Evolutionary conservation across 192 early-diverging fungal genomes (phyloP), one percentile per base, ranked within the genome.

Genomic region (Coemansia sp.): DNA sequence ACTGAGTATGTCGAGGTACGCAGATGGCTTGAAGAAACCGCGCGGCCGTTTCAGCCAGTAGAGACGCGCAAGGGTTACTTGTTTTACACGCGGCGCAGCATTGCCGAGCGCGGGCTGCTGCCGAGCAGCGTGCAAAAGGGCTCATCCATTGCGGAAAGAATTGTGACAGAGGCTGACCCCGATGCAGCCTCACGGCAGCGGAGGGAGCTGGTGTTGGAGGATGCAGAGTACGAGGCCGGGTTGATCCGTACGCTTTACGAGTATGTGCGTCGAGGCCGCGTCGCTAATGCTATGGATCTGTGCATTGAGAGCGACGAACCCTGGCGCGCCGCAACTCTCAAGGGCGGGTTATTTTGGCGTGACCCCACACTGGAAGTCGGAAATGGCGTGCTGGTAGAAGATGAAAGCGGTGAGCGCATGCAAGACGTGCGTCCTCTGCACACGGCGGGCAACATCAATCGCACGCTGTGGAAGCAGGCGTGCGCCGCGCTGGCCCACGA

Each of bases 281-380:
- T 82, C 11, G 68, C 69, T 9, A 65, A 80, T 14, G 90, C 90
- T 2, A 78, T 86, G 53, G 80, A 88, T 8, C 78, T 92, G 23
- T 92, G 91, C 46, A 58, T 80, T 6, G 73, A 85, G 35, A 81
- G 81, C 54, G 85, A 85, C 47, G 86, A 93, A 52, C 81, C 82
- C 6, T 93, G 91, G 90, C 80, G 83, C 25, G 88, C 91, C 7
- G 92, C 91, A 1, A 85, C 81, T 57, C 63, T 95, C 25, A 63
- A 79, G 38, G 92, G 91, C 15, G 81, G 80, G 4, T 45, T 82
- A 6, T 56, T 84, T 8, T 83, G 73, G 56, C 71, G 61, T 29
- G 86, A 89, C 56, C 56, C 73, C 0, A 53, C 23, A 31, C 60
- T 78, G 25, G 72, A 76, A 48, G 22, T 45, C 7, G 62, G 56